Percentiles rank a stretch among this genome's conserved stretches.
These are phyloP conservation scores for Naganishia friedmannii DNA, from an alignment of 768 basidiomycete species.

Conservation along the genomic window DNA sequence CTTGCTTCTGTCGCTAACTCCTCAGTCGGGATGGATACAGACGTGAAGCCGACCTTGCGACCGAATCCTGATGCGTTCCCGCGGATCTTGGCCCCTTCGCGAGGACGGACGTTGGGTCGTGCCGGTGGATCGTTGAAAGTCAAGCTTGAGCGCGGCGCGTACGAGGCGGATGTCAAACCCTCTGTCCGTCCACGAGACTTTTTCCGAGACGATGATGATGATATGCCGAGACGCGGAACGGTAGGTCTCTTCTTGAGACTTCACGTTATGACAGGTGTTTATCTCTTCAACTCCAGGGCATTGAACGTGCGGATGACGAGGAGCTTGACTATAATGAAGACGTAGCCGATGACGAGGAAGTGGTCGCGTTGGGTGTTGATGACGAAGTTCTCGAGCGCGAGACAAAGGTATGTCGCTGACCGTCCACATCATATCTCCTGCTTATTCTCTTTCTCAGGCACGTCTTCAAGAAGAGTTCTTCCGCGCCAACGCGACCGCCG, in stretches of 20 bases:
- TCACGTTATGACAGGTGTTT: background rate
- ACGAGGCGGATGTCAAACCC: background rate
- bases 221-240: constrained; percentile 2
- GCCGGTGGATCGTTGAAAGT: constrained; percentile 4
- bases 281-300: constrained; percentile 4
- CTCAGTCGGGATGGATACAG: background rate
- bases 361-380: constrained; percentile 18
- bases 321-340: constrained; percentile 27
- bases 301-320: constrained; percentile 26
- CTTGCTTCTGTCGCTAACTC: background rate
- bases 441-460: background rate
- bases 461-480: constrained; percentile 20
- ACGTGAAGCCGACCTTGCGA: constrained; percentile 1
- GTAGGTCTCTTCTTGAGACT: background rate
- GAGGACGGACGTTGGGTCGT: constrained; percentile 7
- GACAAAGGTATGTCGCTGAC: constrained; percentile 5
- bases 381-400: constrained; percentile 25
- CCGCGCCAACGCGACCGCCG: constrained; percentile 28
- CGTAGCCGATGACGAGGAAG: constrained; percentile 27
- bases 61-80: constrained; percentile 28
- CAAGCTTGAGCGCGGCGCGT: constrained; percentile 16
- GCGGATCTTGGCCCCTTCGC: constrained; percentile 13
- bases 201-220: constrained; percentile 17
- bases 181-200: background rate
- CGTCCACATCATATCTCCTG: background rate